Evolutionary conservation across 371 early-diverging fungal genomes (phyloP).

Genomic region (Mucor sp.): DNA sequence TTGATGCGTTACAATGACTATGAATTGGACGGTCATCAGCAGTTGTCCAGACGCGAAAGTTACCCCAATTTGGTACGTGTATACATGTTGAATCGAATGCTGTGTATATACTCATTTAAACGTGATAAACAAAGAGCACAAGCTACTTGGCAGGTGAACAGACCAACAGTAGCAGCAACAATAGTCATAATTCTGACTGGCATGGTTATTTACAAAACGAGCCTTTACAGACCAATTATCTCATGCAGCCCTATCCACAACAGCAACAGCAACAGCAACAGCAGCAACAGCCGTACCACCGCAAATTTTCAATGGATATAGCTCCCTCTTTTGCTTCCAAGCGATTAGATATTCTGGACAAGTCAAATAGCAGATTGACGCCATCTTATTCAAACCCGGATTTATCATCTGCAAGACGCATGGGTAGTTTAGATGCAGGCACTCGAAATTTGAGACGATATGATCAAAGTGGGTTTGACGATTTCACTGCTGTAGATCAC

Average conservation of each 20-base stretch:
- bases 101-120: neutral
- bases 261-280: neutral
- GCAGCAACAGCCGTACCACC: conserved; percentile 4
- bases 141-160: conserved; percentile 14
- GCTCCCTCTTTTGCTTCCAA: conserved; percentile 28
- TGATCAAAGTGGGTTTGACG: conserved; percentile 6
- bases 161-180: neutral
- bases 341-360: conserved; percentile 25
- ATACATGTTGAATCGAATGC: neutral
- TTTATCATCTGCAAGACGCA: conserved; percentile 31
- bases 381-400: conserved; percentile 50
- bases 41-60: conserved; percentile 38
- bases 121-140: conserved; percentile 10
- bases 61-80: conserved; percentile 39
- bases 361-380: conserved; percentile 25
- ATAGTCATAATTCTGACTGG: conserved; percentile 19
- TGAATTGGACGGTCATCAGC: conserved; percentile 16
- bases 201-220: conserved; percentile 16
- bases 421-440: conserved; percentile 27
- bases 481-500: conserved; percentile 10
- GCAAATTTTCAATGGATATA: conserved; percentile 35
- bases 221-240: neutral
- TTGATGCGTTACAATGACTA: conserved; percentile 4
- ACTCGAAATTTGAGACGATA: conserved; percentile 9
- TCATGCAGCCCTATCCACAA: conserved; percentile 6